Conservation (phyloP, 2,329 filamentous ascomycete genomes). For the Ceratocystis eucalypticola region DNA sequence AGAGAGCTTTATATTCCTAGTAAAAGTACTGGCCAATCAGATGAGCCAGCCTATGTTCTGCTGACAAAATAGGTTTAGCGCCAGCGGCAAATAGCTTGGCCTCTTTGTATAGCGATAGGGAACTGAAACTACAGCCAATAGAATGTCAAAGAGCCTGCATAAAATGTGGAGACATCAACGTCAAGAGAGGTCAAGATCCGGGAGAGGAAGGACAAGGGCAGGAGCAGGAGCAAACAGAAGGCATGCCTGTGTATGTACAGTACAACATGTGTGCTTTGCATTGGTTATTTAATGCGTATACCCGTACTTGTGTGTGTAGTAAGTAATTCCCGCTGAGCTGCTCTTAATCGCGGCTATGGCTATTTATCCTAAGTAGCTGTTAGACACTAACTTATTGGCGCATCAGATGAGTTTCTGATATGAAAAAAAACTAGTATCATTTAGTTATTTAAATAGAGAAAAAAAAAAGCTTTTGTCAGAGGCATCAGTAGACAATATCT, state of each 20-base stretch:
- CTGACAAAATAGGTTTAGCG: constrained; percentile 15
- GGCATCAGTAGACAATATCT: not conserved
- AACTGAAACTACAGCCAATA: not conserved
- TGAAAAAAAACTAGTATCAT: too few species aligned
- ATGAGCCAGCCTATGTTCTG: not conserved
- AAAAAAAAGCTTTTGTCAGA: too few species aligned
- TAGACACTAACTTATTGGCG: too few species aligned
- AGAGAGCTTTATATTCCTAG: not conserved
- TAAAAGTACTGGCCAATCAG: constrained; percentile 6
- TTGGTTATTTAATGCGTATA: not conserved
- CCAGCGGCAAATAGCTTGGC: constrained; percentile 12
- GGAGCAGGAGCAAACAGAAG: not conserved
- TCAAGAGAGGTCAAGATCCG: not conserved
- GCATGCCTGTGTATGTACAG: not conserved
- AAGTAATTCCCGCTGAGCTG: too few species aligned
- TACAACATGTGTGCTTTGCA: not conserved
- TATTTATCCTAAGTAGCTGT: too few species aligned
- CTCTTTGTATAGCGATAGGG: not conserved
- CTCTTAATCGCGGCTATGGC: too few species aligned
- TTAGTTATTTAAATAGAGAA: too few species aligned
- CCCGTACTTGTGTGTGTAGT: too few species aligned
- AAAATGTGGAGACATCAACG: not conserved
- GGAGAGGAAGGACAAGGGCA: not conserved
- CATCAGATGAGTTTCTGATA: too few species aligned
- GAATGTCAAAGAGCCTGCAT: not conserved